These are phyloP conservation scores for Paramecium primaurelia DNA, from an alignment of 73 alveolate species.

Conservation along the genomic window DNA sequence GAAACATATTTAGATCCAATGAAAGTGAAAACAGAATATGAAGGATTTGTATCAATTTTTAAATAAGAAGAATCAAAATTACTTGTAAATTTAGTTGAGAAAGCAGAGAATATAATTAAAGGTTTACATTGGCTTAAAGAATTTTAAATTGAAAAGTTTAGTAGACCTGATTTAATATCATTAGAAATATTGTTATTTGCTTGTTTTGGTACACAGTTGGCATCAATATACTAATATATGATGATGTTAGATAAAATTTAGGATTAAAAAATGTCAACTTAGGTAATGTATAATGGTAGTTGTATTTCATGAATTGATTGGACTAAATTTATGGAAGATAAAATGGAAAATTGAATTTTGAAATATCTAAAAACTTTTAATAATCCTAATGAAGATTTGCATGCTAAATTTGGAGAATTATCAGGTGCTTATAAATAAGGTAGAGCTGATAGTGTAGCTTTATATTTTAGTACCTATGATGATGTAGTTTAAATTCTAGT, in stretches of 20 bases:
- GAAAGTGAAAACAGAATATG: conserved; percentile 89
- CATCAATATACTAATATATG: conserved; percentile 90
- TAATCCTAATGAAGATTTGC: conserved; percentile 86
- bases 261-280: conserved; percentile 93
- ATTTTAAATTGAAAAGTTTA: conserved; percentile 85
- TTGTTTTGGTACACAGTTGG: conserved; percentile 88
- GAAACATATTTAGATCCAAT: conserved; percentile 91
- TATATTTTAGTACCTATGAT: conserved; percentile 48
- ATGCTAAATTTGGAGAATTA: conserved; percentile 83
- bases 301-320: conserved; percentile 88
- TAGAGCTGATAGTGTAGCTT: conserved; percentile 78
- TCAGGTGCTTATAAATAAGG: conserved; percentile 92
- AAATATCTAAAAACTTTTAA: conserved; percentile 77
- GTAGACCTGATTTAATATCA: conserved; percentile 85
- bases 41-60: conserved; percentile 92
- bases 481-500: conserved; percentile 74
- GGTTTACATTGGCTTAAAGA: conserved; percentile 95
- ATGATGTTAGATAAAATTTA: conserved; percentile 80
- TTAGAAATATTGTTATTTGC: conserved; percentile 88
- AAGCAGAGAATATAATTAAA: conserved; percentile 75
- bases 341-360: conserved; percentile 81
- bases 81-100: conserved; percentile 75
- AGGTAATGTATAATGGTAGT: conserved; percentile 75
- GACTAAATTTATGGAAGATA: conserved; percentile 71
- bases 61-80: conserved; percentile 81